A percentile compares a stretch with the other conserved stretches of the same genome.
These are phyloP conservation scores for Nitzschia sp. DNA, from an alignment of 108 stramenopile species.

Conservation along the genomic window DNA sequence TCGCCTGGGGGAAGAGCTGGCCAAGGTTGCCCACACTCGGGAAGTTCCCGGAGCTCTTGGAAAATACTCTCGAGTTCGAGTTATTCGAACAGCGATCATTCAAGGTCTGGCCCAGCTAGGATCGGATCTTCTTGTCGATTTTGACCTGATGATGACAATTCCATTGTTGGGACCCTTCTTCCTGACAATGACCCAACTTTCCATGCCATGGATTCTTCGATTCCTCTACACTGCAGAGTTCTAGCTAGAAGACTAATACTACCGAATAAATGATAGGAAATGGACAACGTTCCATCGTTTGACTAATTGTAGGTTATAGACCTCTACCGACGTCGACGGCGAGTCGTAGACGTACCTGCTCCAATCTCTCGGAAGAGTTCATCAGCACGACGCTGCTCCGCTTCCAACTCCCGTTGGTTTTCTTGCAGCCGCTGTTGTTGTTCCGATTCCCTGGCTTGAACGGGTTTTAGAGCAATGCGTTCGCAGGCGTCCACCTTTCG, in stretches of 20 bases:
- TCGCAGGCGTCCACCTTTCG: constrained; percentile 1
- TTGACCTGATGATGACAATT: constrained; percentile 94
- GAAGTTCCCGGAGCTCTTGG: constrained; percentile 69
- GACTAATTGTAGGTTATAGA: background rate
- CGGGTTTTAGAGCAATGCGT: constrained; percentile 2
- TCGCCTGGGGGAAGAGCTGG: constrained; percentile 89
- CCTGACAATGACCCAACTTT: constrained; percentile 86
- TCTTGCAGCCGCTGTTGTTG: constrained; percentile 44
- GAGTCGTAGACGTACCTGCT: background rate
- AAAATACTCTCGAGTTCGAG: constrained; percentile 68
- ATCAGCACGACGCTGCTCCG: constrained; percentile 59
- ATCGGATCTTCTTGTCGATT: constrained; percentile 88
- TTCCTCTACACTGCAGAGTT: constrained; percentile 90
- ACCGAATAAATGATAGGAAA: background rate
- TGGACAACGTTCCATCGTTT: too few species aligned
- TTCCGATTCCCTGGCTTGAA: constrained; percentile 53
- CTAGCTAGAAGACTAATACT: constrained; percentile 38
- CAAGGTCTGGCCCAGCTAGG: constrained; percentile 89
- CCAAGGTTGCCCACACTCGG: constrained; percentile 69
- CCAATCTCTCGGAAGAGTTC: constrained; percentile 57
- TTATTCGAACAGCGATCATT: constrained; percentile 83
- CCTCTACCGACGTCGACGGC: constrained; percentile 7
- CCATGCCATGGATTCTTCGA: constrained; percentile 89
- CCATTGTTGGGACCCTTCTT: constrained; percentile 92
- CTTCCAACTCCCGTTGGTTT: constrained; percentile 47